These are phyloP conservation scores for Penicillium coprophilum DNA, from an alignment of 495 filamentous ascomycete species.

Conservation along the genomic window DNA sequence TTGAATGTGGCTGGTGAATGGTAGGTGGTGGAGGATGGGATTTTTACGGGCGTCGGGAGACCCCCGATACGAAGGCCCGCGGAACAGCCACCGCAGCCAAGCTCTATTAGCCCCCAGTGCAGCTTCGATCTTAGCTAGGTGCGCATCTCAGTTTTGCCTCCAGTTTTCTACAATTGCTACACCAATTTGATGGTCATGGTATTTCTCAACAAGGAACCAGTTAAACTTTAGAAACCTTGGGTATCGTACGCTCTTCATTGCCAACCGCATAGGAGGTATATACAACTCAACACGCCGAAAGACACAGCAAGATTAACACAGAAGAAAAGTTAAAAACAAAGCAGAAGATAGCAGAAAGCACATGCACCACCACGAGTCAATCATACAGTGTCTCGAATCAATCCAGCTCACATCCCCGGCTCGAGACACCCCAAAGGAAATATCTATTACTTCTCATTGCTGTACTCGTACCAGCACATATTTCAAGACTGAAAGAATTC, in stretches of 20 bases:
- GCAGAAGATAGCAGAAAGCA: conserved; percentile 19
- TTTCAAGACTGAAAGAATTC: conserved; percentile 19
- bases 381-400: conserved; percentile 5
- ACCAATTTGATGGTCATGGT: background rate
- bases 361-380: conserved; percentile 15
- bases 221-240: conserved; percentile 20
- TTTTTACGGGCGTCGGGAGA: conserved; percentile 42
- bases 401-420: conserved; percentile 13
- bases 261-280: conserved; percentile 45
- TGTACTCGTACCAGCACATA: conserved; percentile 14
- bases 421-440: conserved; percentile 12
- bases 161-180: background rate
- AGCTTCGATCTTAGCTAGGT: background rate
- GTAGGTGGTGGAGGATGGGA: conserved; percentile 22
- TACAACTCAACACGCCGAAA: conserved; percentile 43
- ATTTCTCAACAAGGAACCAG: background rate
- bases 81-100: conserved; percentile 10
- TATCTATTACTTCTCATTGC: conserved; percentile 22
- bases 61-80: conserved; percentile 27
- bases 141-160: background rate
- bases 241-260: conserved; percentile 49
- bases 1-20: conserved; percentile 11
- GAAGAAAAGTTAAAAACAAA: conserved; percentile 27
- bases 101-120: background rate
- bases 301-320: conserved; percentile 39